Evolutionary conservation across 139 green algal species (phyloP), one percentile per base, ranked within the genome.

Genomic region (Protoeuglena noctilucae): DNA sequence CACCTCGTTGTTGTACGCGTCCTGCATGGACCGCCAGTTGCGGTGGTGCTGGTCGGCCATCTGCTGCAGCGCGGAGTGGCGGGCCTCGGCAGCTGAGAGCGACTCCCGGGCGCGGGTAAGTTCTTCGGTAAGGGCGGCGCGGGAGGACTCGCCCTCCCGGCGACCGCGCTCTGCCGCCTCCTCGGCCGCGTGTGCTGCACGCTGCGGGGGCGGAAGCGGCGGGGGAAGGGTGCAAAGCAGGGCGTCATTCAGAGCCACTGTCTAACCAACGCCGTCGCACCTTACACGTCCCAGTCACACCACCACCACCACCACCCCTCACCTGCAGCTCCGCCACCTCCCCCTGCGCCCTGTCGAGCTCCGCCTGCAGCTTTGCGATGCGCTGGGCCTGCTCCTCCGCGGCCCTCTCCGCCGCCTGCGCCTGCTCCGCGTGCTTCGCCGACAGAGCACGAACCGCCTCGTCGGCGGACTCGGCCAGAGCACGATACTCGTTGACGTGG

Each of bases 401-500:
- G 9, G 34, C 34, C 34, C 7, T 7, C 34, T 7, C 34, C 9
- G 34, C 34, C 34, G 34, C 34, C 9, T 43, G 34, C 34, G 12
- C 34, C 34, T 7, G 12, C 34, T 7, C 34, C 34, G 34, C 34
- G 34, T 12, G 34, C 9, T 43, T 12, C 9, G 34, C 34, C 34
- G 7, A 7, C 9, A 43, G 9, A 12, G 9, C 9, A 7, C 34
- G 34, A 7, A 43, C 9, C 26, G 53, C 34, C 40, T 60, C 53
- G 40, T 60, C 53, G n/a, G 25, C 30, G 5, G 53, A 28, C 16
- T 25, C n/a, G n/a, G 25, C 28, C 40, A 60, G 40, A 16, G 53
- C 53, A 19, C 56, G 40, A 21, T 60, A 60, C 53, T 60, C 26
- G 6, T 28, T 31, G 19, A 28, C 25, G 40, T 60, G 25, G 53